Evolutionary conservation across 495 filamentous ascomycete species (phyloP).

Genomic region (Niebla homalea): DNA sequence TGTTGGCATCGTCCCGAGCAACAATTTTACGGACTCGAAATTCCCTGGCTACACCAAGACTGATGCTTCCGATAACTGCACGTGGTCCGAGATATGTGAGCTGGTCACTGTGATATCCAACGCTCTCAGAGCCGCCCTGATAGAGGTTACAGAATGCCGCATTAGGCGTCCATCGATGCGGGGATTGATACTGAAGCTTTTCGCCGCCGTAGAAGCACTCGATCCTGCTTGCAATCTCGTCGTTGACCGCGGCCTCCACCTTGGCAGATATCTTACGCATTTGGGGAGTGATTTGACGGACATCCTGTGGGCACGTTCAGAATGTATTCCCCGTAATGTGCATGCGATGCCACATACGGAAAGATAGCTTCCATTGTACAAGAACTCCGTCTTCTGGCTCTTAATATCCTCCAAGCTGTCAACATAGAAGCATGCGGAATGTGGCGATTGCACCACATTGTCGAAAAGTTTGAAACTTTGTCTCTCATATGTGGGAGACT

Average conservation of each 20-base stretch:
- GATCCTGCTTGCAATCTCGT: constrained; percentile 54
- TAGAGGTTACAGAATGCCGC: constrained; percentile 94
- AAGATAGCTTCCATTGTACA: constrained; percentile 65
- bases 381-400: constrained; percentile 62
- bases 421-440: constrained; percentile 73
- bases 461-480: constrained; percentile 78
- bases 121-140: constrained; percentile 58
- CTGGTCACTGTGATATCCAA: constrained; percentile 76
- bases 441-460: constrained; percentile 65
- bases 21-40: constrained; percentile 73
- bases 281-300: constrained; percentile 57
- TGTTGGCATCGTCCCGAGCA: constrained; percentile 35
- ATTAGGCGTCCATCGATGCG: constrained; percentile 65
- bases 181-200: constrained; percentile 67
- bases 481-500: constrained; percentile 59
- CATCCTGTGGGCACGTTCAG: constrained; percentile 34
- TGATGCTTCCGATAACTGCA: constrained; percentile 78
- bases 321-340: background rate
- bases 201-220: constrained; percentile 43
- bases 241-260: constrained; percentile 64
- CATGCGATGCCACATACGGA: constrained; percentile 26
- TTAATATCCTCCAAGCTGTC: constrained; percentile 44
- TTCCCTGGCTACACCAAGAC: constrained; percentile 77
- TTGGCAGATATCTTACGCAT: constrained; percentile 49
- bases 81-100: constrained; percentile 85